Base-by-base conservation (phyloP, 345 rosid species). In the Cardamine resedifolia region DNA sequence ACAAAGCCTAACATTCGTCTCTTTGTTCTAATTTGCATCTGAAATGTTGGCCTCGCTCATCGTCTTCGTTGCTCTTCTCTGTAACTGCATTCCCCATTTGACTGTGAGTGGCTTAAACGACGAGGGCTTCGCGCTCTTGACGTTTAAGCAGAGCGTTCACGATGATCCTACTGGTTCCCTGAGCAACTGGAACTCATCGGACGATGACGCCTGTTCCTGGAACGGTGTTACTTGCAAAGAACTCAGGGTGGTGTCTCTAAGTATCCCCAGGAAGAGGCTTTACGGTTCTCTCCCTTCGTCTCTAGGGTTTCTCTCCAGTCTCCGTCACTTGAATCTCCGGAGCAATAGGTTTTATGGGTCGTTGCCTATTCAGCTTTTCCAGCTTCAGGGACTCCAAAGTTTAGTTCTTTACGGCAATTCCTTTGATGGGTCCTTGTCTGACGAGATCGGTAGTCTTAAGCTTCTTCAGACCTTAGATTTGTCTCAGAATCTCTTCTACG, bases 221-320 rank as follows among this genome's bases (percentile, higher is more conserved):
- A 91, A 92, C 82, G 98, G 97, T 59, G 76, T 95, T 50, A 88
- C 96, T 50, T 95, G 99, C 86, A 86, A 86, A 67, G 91, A 92
- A 24, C 82, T 61, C 59, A 90, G 61, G 30, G 99, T 95, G 36
- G 83, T 92, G 12, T 88, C 97, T 73, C 48, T 95, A 58, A 88
- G 94, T 79, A 85, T 95, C 74, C 98, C 99, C 2, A 91, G 79
- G 80, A 90, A 86, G 86, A 90, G 78, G 38, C 96, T 95, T 39
- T 77, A 56, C 76, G 97, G 96, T 75, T 73, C 85, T 77, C 85
- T 95, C 65, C 85, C 97, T 77, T 80, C 96, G 33, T 80, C 96
- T 24, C 76, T 95, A 63, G 99, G 92, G 73, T 86, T 84, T 76
- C 93, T 95, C 69, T 69, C 92, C 56, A 75, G 82, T 66, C 98